Evolutionary conservation across 768 basidiomycete species (phyloP).

Genomic region (Naganishia antarctica): DNA sequence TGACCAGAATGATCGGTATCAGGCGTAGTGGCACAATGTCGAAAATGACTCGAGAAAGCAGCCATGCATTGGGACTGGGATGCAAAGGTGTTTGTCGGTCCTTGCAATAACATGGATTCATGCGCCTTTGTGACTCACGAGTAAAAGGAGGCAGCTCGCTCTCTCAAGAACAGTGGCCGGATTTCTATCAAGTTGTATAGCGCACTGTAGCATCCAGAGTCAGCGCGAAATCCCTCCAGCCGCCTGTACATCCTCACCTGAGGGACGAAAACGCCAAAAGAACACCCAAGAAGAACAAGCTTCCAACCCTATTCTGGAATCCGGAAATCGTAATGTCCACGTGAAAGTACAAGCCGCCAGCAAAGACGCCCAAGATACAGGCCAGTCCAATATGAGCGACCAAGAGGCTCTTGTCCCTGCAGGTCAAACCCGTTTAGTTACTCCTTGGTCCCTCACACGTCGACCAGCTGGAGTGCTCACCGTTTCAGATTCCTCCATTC

Average conservation of each 20-base stretch:
- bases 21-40: slow-evolving; percentile 84
- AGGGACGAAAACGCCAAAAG: slow-evolving; percentile 85
- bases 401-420: slow-evolving; percentile 77
- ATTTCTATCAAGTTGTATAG: slow-evolving; percentile 80
- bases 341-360: slow-evolving; percentile 80
- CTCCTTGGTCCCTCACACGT: not conserved
- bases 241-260: slow-evolving; percentile 46
- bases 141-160: slow-evolving; percentile 79
- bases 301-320: slow-evolving; percentile 84
- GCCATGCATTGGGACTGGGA: slow-evolving; percentile 71
- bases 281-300: slow-evolving; percentile 88
- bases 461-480: slow-evolving; percentile 45
- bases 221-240: not conserved
- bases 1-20: slow-evolving; percentile 78
- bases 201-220: slow-evolving; percentile 53
- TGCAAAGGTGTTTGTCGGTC: slow-evolving; percentile 48
- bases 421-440: slow-evolving; percentile 8
- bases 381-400: slow-evolving; percentile 70
- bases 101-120: too few species aligned
- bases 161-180: slow-evolving; percentile 80
- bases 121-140: too few species aligned
- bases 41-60: slow-evolving; percentile 78
- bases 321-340: slow-evolving; percentile 78
- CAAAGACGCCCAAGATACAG: slow-evolving; percentile 74
- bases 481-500: slow-evolving; percentile 79